Conservation (phyloP, 23 red algal species). For the Gracilaria vermiculophylla region DNA sequence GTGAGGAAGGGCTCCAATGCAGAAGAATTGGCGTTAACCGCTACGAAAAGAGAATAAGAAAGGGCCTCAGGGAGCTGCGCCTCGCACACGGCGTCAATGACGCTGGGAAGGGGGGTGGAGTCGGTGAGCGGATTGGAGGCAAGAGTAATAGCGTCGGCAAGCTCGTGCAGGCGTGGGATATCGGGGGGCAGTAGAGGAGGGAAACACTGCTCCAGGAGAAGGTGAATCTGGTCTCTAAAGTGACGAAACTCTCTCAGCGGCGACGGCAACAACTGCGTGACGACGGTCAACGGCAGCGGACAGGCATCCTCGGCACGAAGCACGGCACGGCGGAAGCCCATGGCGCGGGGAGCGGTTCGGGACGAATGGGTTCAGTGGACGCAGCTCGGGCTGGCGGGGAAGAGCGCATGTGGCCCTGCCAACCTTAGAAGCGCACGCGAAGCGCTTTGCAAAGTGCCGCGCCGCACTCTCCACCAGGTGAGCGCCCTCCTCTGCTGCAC, state of each 20-base stretch:
- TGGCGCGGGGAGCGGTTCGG: neutral
- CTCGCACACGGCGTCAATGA: slow-evolving; percentile 9
- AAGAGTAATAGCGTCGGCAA: neutral
- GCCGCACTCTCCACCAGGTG: neutral
- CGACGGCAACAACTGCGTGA: neutral
- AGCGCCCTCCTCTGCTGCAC: neutral
- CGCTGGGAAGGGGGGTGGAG: neutral
- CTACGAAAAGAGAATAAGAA: slow-evolving; percentile 16
- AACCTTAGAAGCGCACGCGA: no score
- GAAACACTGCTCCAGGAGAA: neutral
- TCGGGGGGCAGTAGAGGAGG: neutral
- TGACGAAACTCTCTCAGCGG: neutral
- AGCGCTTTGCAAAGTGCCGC: neutral
- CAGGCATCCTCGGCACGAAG: neutral
- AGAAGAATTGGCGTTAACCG: neutral
- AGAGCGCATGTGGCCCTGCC: no score
- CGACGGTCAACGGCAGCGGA: neutral
- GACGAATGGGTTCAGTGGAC: no score
- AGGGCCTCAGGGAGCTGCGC: slow-evolving; percentile 20
- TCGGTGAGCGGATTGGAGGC: slow-evolving; percentile 5
- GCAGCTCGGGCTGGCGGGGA: neutral
- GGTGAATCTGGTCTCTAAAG: neutral
- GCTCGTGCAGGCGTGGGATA: slow-evolving; percentile 2
- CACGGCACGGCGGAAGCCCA: neutral
- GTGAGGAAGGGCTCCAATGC: neutral